These are phyloP conservation scores for Dioscorea alata DNA, from an alignment of 106 monocot species.

Conservation along the genomic window DNA sequence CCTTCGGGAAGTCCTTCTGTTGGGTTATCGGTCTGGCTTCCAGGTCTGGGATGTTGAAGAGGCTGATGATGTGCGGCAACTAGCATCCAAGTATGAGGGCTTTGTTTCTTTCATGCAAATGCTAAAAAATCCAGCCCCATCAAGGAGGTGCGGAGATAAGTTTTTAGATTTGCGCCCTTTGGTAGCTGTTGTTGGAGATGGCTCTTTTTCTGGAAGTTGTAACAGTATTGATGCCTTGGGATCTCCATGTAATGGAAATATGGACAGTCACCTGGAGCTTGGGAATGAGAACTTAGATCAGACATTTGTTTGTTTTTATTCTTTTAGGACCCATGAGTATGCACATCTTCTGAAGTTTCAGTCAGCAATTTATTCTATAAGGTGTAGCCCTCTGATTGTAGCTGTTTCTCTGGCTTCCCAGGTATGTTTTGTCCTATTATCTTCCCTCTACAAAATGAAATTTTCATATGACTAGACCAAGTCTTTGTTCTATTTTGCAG, in stretches of 20 bases:
- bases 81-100: constrained; percentile 62
- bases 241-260: constrained; percentile 26
- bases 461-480: neutral
- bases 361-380: constrained; percentile 67
- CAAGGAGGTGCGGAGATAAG: constrained; percentile 33
- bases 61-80: constrained; percentile 64
- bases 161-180: constrained; percentile 58
- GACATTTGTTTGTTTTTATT: constrained; percentile 76
- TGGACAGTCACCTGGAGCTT: constrained; percentile 29
- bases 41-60: constrained; percentile 95
- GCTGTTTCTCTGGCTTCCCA: constrained; percentile 78
- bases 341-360: constrained; percentile 84
- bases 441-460: neutral
- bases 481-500: constrained; percentile 32
- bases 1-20: constrained; percentile 49
- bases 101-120: constrained; percentile 72
- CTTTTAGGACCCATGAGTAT: constrained; percentile 65
- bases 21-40: constrained; percentile 78
- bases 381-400: constrained; percentile 74
- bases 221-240: constrained; percentile 13
- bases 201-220: constrained; percentile 18
- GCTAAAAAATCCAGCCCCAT: constrained; percentile 36
- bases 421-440: constrained; percentile 29
- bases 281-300: constrained; percentile 47
- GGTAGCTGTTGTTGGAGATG: constrained; percentile 50